Conservation (phyloP, 139 green algal species). For the Tetradesmus lagerheimii region DNA sequence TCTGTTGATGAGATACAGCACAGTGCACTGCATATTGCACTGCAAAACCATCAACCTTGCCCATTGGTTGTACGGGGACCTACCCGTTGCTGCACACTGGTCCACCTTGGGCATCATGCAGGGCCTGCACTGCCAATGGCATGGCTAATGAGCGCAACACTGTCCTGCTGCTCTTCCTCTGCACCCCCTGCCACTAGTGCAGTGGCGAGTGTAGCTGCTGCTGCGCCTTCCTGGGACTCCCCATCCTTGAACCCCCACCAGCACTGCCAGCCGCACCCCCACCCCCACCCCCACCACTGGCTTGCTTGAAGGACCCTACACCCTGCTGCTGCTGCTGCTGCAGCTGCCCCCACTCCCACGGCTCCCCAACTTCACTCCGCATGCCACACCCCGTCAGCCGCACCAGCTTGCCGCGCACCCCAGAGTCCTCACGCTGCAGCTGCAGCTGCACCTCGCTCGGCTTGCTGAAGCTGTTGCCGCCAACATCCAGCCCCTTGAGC, state of each 20-base stretch:
- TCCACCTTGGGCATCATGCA: too few species aligned
- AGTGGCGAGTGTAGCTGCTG: not conserved
- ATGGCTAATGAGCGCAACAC: too few species aligned
- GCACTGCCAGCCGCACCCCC: not conserved
- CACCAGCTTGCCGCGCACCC: not conserved
- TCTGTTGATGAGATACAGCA: too few species aligned
- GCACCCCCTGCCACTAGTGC: not conserved
- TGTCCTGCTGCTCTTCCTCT: not conserved
- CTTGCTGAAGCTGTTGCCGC: constrained; percentile 26
- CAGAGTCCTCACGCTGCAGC: not conserved
- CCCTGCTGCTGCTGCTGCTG: not conserved
- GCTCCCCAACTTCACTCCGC: not conserved
- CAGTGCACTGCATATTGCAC: too few species aligned
- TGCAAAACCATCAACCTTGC: too few species aligned
- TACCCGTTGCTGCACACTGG: too few species aligned
- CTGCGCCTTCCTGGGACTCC: not conserved
- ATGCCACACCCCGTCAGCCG: constrained; percentile 8
- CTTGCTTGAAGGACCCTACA: not conserved
- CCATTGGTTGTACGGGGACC: too few species aligned
- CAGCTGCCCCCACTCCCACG: not conserved
- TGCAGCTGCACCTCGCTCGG: not conserved
- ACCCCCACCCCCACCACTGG: not conserved
- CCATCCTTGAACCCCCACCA: not conserved
- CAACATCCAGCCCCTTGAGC: constrained; percentile 5
- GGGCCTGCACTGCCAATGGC: too few species aligned